These are phyloP conservation scores for Naganishia liquefaciens DNA, from an alignment of 1,284 basidiomycete species.

Conservation along the genomic window DNA sequence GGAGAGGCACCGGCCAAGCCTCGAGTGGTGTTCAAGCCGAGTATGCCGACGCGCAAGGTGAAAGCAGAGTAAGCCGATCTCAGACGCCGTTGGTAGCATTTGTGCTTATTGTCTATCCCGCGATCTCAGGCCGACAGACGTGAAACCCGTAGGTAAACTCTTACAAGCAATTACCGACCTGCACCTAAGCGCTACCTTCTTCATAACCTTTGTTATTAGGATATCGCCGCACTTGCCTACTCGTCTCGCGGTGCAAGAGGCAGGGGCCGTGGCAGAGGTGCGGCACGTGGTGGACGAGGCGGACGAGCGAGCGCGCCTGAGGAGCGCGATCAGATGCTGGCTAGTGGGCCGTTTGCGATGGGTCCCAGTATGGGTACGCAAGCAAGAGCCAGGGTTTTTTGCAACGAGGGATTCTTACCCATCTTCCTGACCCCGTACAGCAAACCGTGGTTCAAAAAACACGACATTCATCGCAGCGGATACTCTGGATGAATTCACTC, in stretches of 20 bases:
- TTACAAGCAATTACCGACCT: not conserved
- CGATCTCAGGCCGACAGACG: constrained; percentile 19
- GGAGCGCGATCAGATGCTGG: constrained; percentile 31
- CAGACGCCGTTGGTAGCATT: not conserved
- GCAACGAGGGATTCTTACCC: too few relatives aligned
- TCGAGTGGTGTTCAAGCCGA: constrained; percentile 34
- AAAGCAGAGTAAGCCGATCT: constrained; percentile 31
- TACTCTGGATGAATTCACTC: constrained; percentile 7
- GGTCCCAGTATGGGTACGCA: constrained; percentile 31
- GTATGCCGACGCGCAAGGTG: constrained; percentile 29
- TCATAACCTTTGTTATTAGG: not conserved
- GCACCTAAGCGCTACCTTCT: not conserved
- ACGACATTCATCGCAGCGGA: constrained; percentile 17
- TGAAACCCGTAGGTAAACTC: constrained; percentile 24
- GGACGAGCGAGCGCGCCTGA: not conserved
- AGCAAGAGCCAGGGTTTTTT: too few relatives aligned
- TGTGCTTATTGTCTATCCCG: not conserved
- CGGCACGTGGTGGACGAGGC: constrained; percentile 27
- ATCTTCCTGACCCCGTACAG: too few relatives aligned
- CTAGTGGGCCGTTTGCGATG: constrained; percentile 36
- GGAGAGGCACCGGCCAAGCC: constrained; percentile 28
- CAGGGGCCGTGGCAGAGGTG: constrained; percentile 24
- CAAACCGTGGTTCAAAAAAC: constrained; percentile 6
- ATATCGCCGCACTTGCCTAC: constrained; percentile 11
- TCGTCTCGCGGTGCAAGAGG: constrained; percentile 22